Conservation (phyloP, 2,329 filamentous ascomycete species). For the Tolypocladium cylindrosporum region DNA sequence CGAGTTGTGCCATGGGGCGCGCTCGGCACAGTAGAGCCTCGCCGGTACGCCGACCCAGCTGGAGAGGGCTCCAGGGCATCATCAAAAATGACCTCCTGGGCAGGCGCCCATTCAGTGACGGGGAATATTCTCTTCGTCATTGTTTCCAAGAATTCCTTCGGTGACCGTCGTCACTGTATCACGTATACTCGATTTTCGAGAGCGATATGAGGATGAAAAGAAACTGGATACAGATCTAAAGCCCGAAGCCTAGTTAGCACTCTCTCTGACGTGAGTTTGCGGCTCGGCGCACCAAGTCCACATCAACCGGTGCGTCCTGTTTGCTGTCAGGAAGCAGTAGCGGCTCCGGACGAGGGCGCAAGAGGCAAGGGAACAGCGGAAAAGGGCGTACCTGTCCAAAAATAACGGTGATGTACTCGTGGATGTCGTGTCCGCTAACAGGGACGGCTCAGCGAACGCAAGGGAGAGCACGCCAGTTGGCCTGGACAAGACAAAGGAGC, state of each 20-base stretch:
- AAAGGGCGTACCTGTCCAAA: background rate
- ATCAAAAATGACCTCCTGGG: conserved; percentile 26
- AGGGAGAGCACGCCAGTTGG: background rate
- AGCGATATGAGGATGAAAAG: background rate
- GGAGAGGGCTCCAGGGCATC: conserved; percentile 27
- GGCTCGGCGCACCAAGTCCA: background rate
- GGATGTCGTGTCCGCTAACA: background rate
- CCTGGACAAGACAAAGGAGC: background rate
- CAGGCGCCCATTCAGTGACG: conserved; percentile 30
- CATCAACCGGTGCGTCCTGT: background rate
- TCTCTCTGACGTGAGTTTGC: background rate
- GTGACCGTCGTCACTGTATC: background rate
- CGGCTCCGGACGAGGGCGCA: background rate
- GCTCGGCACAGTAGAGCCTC: conserved; percentile 6
- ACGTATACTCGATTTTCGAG: background rate
- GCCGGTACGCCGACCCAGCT: background rate
- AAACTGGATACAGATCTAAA: background rate
- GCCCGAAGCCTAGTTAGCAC: background rate
- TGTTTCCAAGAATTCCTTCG: background rate
- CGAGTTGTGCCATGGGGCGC: conserved; percentile 24
- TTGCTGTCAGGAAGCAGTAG: background rate
- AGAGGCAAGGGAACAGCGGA: background rate
- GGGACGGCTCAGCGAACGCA: background rate
- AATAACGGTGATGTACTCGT: background rate
- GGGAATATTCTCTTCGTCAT: conserved; percentile 29